phyloP scores from a whole-genome alignment of 116 monocot species.

The Phalaenopsis hybrid region DNA sequence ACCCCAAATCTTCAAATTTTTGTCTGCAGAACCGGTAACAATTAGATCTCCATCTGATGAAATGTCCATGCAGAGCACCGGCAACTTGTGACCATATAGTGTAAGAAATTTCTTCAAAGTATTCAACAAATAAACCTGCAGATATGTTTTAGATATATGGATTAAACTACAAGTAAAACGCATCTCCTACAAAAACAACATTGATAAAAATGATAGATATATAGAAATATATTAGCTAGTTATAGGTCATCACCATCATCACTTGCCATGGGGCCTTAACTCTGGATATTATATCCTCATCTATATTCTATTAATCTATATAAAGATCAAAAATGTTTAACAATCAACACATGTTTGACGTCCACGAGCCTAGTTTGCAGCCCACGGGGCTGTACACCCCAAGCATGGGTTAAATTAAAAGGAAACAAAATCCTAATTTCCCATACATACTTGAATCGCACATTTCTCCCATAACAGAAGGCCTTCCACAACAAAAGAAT shows the following conservation, averaged over 20 bases:
- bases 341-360: too few species aligned
- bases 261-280: background rate
- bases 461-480: too few species aligned
- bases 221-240: background rate
- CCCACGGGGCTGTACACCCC: too few species aligned
- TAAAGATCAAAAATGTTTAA: too few species aligned
- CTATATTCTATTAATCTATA: too few species aligned
- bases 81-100: constrained; percentile 90
- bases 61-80: constrained; percentile 93
- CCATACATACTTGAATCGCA: too few species aligned
- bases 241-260: background rate
- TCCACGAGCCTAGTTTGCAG: too few species aligned
- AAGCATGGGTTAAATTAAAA: too few species aligned
- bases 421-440: too few species aligned
- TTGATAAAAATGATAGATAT: background rate
- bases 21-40: constrained; percentile 92
- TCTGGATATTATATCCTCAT: too few species aligned
- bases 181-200: background rate
- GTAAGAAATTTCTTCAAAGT: constrained; percentile 68
- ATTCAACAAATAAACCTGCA: constrained; percentile 81
- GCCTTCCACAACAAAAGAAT: too few species aligned
- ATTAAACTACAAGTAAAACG: background rate
- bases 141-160: constrained; percentile 6
- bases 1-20: constrained; percentile 96
- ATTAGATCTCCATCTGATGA: constrained; percentile 92